Percentiles rank a stretch among this genome's conserved stretches.
Evolutionary conservation across 2,329 filamentous ascomycete species (phyloP).

Genomic region (Hypomyces perniciosus): DNA sequence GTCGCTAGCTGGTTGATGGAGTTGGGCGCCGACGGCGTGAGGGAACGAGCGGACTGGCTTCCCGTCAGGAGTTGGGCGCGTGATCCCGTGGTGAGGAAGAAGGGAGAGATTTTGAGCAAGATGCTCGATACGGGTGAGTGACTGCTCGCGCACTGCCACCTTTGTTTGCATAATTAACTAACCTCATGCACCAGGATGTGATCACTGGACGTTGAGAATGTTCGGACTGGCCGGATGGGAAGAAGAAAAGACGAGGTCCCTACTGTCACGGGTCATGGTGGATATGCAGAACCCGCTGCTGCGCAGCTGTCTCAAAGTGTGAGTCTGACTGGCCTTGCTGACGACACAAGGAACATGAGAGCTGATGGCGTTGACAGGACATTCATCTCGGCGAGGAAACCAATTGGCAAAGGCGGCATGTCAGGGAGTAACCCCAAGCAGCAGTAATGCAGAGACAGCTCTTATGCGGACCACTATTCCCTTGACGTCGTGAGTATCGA

Average conservation of each 20-base stretch:
- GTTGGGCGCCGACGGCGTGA: conserved; percentile 35
- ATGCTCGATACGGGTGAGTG: conserved; percentile 22
- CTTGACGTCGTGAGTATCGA: no score
- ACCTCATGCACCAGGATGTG: background rate
- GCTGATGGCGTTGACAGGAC: conserved; percentile 15
- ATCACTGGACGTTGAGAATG: conserved; percentile 23
- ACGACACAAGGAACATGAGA: background rate
- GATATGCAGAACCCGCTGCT: conserved; percentile 26
- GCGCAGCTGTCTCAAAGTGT: conserved; percentile 27
- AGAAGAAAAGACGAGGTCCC: conserved; percentile 25
- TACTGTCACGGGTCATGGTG: conserved; percentile 26
- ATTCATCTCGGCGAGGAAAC: conserved; percentile 29
- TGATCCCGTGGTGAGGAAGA: conserved; percentile 32
- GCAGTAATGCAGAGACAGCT: no score
- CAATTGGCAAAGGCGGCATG: conserved; percentile 3
- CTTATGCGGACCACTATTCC: no score
- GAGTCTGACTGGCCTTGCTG: conserved; percentile 16
- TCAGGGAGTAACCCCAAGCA: background rate
- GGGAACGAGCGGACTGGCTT: conserved; percentile 36
- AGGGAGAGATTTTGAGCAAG: conserved; percentile 30
- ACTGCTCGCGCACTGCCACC: conserved; percentile 22
- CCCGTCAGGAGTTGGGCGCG: conserved; percentile 35
- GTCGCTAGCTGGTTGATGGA: conserved; percentile 29
- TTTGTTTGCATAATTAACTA: background rate
- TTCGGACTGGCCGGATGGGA: conserved; percentile 28